These are phyloP conservation scores for Jatropha multifida DNA, from an alignment of 441 rosid genomes.

Conservation along the genomic window DNA sequence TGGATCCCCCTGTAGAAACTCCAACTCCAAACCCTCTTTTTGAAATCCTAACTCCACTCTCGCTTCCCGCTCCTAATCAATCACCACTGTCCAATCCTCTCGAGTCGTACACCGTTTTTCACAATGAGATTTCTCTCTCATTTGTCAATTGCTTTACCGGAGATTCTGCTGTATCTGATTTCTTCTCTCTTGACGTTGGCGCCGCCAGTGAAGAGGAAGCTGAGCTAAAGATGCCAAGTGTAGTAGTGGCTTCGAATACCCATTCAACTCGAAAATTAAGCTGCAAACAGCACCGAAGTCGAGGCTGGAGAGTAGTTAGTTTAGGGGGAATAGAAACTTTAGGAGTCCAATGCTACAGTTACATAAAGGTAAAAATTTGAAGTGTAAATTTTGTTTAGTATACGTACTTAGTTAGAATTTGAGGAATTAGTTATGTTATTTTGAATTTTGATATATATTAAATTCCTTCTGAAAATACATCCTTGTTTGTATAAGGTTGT, in stretches of 20 bases:
- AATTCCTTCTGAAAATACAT: not conserved
- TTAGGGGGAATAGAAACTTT: constrained; percentile 58
- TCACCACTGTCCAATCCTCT: constrained; percentile 30
- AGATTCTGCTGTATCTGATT: constrained; percentile 52
- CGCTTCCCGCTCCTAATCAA: constrained; percentile 24
- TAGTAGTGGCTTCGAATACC: constrained; percentile 13
- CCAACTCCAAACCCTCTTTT: constrained; percentile 40
- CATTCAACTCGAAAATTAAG: constrained; percentile 22
- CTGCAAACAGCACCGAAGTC: constrained; percentile 24
- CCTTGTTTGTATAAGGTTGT: not conserved
- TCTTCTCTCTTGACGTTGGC: constrained; percentile 62
- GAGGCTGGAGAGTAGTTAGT: constrained; percentile 66
- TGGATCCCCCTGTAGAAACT: constrained; percentile 38
- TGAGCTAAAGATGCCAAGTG: constrained; percentile 30
- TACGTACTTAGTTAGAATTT: not conserved
- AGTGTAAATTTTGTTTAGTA: not conserved
- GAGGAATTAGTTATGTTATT: constrained; percentile 4
- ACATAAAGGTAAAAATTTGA: constrained; percentile 67
- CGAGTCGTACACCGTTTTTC: constrained; percentile 54
- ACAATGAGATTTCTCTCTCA: constrained; percentile 67
- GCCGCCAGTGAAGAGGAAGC: constrained; percentile 21
- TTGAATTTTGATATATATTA: not conserved
- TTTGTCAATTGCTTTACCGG: constrained; percentile 25
- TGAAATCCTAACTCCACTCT: constrained; percentile 58
- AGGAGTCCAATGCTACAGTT: constrained; percentile 88